A percentile compares a stretch with the other conserved stretches of the same genome.
These are phyloP conservation scores for Mimosa pudica DNA, from an alignment of 306 rosid species.

Conservation along the genomic window DNA sequence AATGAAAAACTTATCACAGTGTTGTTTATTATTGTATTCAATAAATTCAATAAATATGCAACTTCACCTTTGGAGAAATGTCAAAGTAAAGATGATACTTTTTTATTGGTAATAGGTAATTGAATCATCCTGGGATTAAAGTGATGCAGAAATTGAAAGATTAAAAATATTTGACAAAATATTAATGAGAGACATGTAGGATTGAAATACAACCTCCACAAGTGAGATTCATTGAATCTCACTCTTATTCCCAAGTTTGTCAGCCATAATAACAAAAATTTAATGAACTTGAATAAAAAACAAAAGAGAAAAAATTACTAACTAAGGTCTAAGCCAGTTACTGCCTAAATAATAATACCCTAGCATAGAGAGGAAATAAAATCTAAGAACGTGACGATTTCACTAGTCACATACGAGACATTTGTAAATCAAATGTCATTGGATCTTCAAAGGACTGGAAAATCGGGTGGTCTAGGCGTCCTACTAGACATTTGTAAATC, in stretches of 20 bases:
- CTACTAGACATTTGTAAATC: no score
- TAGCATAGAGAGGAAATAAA: constrained; percentile 2
- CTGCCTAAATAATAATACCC: neutral
- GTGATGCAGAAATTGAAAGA: neutral
- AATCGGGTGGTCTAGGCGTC: no score
- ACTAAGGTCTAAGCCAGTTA: constrained; percentile 14
- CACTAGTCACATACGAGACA: no score
- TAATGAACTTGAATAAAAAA: constrained; percentile 1
- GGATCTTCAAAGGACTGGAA: no score
- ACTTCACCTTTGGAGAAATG: neutral
- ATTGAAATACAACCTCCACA: neutral
- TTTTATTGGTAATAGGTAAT: neutral
- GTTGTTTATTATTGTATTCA: neutral
- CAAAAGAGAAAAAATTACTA: neutral
- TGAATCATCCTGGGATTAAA: neutral
- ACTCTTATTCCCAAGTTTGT: neutral
- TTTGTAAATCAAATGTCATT: no score
- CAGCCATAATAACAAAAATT: neutral
- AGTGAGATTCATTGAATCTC: neutral
- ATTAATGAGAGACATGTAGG: neutral
- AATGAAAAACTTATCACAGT: neutral
- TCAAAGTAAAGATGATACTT: no score
- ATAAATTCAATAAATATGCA: neutral
- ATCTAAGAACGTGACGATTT: no score
- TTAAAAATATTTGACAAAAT: no score